A percentile compares a stretch with the other conserved stretches of the same genome.
These are phyloP conservation scores for Hericium erinaceus DNA, from an alignment of 768 basidiomycete species.

Conservation along the genomic window DNA sequence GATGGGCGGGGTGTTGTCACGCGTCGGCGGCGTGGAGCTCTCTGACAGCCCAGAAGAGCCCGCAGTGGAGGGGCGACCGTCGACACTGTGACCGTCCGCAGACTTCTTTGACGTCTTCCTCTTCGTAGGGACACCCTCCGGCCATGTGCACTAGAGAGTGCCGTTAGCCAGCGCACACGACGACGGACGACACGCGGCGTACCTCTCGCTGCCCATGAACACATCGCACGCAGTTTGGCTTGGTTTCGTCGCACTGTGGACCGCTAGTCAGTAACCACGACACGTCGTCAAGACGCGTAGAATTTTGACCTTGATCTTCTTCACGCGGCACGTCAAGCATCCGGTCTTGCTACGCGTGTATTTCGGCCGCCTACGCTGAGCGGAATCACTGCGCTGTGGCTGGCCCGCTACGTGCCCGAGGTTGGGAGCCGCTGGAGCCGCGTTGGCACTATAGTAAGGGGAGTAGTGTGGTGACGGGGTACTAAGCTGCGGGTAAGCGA, in stretches of 20 bases:
- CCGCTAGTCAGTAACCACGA: not conserved
- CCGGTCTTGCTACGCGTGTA: conserved; percentile 93
- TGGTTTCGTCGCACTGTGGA: conserved; percentile 78
- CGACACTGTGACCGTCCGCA: conserved; percentile 32
- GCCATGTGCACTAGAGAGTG: conserved; percentile 64
- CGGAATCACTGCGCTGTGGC: conserved; percentile 39
- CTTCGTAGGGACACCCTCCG: conserved; percentile 63
- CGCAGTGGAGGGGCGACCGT: conserved; percentile 63
- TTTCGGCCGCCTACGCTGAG: conserved; percentile 78
- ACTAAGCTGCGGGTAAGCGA: conserved; percentile 12
- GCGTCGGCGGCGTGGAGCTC: conserved; percentile 61
- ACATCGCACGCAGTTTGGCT: conserved; percentile 82
- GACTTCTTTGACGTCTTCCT: conserved; percentile 51
- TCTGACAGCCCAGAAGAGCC: conserved; percentile 67
- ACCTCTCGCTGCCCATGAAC: conserved; percentile 80
- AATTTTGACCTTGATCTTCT: conserved; percentile 81
- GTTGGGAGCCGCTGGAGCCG: conserved; percentile 32
- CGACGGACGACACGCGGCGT: conserved; percentile 17
- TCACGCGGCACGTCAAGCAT: conserved; percentile 86
- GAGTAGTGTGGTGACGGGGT: conserved; percentile 19
- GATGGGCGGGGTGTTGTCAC: conserved; percentile 53
- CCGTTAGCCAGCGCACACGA: not conserved
- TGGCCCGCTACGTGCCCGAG: conserved; percentile 29
- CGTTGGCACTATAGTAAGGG: conserved; percentile 22
- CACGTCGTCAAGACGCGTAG: not conserved